phyloP scores from a whole-genome alignment of 2,329 filamentous ascomycete genomes.

The Aureobasidium sp. region DNA sequence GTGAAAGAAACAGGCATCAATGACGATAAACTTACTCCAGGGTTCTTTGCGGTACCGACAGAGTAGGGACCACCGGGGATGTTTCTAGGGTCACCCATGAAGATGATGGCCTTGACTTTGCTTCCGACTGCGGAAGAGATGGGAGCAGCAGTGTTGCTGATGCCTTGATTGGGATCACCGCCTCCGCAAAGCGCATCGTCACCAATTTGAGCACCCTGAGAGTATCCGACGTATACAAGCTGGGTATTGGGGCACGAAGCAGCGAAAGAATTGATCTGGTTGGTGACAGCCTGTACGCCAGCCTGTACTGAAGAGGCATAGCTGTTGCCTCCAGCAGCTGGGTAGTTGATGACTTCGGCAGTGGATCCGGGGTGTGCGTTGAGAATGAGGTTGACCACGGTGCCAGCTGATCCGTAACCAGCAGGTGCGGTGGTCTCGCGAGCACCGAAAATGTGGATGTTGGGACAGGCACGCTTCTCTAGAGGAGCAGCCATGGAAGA shows the following conservation, averaged over 20 bases:
- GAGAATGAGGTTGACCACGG: constrained; percentile 36
- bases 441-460: constrained; percentile 39
- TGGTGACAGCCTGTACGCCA: constrained; percentile 53
- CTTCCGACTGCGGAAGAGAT: constrained; percentile 33
- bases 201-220: constrained; percentile 58
- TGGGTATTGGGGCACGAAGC: constrained; percentile 50
- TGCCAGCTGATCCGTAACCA: constrained; percentile 36
- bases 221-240: constrained; percentile 57
- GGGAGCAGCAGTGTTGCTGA: constrained; percentile 36
- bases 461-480: constrained; percentile 35
- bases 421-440: constrained; percentile 37
- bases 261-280: constrained; percentile 53
- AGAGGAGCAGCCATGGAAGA: constrained; percentile 30
- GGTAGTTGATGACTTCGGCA: constrained; percentile 38
- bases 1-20: too few relatives aligned
- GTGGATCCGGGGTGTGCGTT: constrained; percentile 35
- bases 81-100: constrained; percentile 46
- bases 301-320: constrained; percentile 54
- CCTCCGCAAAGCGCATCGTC: constrained; percentile 57
- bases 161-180: constrained; percentile 41
- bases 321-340: constrained; percentile 55
- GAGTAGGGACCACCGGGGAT: constrained; percentile 51
- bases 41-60: constrained; percentile 53
- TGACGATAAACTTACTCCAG: constrained; percentile 45
- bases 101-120: constrained; percentile 25